phyloP scores from a whole-genome alignment of 257 asterid genomes.

The Nicotiana noctiflora region DNA sequence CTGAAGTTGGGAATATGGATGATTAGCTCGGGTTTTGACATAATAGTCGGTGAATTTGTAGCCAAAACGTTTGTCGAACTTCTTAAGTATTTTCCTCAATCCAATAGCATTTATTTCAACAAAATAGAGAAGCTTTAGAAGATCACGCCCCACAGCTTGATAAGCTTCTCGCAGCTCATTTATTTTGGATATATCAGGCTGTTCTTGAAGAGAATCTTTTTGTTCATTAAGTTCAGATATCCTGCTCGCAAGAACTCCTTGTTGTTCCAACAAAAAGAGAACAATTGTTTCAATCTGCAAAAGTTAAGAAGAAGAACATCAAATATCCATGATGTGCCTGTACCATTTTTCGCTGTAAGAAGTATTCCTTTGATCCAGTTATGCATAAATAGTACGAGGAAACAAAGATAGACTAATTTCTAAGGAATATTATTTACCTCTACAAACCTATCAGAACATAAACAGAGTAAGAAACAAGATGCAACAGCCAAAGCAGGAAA shows the following conservation, averaged over 20 bases:
- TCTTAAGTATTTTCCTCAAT: slow-evolving; percentile 85
- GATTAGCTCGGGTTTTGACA: slow-evolving; percentile 92
- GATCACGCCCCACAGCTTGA: slow-evolving; percentile 79
- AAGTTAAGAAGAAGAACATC: background rate
- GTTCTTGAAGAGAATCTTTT: slow-evolving; percentile 60
- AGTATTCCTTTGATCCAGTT: background rate
- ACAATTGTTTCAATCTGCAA: slow-evolving; percentile 88
- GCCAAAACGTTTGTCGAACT: slow-evolving; percentile 85
- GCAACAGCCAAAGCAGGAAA: background rate
- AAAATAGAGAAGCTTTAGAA: slow-evolving; percentile 72
- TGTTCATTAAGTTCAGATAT: slow-evolving; percentile 56
- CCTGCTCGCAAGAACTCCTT: slow-evolving; percentile 74
- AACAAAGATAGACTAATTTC: background rate
- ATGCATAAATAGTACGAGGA: background rate
- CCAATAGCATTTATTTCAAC: slow-evolving; percentile 92
- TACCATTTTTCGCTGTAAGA: background rate
- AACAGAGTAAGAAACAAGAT: background rate
- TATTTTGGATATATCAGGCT: slow-evolving; percentile 70
- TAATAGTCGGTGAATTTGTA: slow-evolving; percentile 87
- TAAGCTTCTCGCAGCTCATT: slow-evolving; percentile 76
- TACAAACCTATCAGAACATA: background rate
- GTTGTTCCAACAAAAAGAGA: slow-evolving; percentile 88
- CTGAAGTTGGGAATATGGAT: slow-evolving; percentile 97
- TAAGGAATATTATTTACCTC: background rate
- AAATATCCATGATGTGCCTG: background rate